A percentile compares a stretch with the other conserved stretches of the same genome.
These are phyloP conservation scores for Parafenestella ontariensis DNA, from an alignment of 2,329 filamentous ascomycete genomes.

Conservation along the genomic window DNA sequence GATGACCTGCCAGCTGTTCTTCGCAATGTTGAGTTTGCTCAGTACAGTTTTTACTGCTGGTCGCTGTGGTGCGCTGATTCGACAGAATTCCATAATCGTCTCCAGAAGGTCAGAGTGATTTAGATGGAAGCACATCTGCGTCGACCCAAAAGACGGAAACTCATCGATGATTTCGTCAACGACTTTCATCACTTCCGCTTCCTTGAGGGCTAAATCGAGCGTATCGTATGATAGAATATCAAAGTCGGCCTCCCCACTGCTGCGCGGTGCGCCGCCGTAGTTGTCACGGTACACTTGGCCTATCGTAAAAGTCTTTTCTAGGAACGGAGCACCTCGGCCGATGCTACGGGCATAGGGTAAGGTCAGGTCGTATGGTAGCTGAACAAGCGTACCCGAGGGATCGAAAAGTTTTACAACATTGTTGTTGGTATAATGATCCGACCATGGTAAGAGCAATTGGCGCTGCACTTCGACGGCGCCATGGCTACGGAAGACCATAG, in stretches of 20 bases:
- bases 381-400: conserved; percentile 82
- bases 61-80: conserved; percentile 73
- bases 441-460: conserved; percentile 80
- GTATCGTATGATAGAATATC: conserved; percentile 89
- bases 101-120: conserved; percentile 88
- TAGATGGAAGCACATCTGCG: conserved; percentile 85
- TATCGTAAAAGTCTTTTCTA: conserved; percentile 84
- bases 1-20: conserved; percentile 83
- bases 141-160: conserved; percentile 75
- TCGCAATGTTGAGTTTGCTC: conserved; percentile 84
- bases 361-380: conserved; percentile 93
- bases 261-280: conserved; percentile 79
- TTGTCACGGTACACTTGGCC: conserved; percentile 85
- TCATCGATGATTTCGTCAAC: conserved; percentile 86
- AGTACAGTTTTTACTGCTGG: conserved; percentile 80
- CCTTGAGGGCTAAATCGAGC: conserved; percentile 83
- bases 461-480: conserved; percentile 84
- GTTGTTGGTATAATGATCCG: conserved; percentile 71
- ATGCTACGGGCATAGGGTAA: conserved; percentile 86
- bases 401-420: conserved; percentile 84
- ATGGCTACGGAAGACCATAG: conserved; percentile 83
- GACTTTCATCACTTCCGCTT: conserved; percentile 93
- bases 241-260: conserved; percentile 91
- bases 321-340: conserved; percentile 70
- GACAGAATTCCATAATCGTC: conserved; percentile 88